These are phyloP conservation scores for Meyerozyma guilliermondii DNA, from an alignment of 1,139 yeast species.

Conservation along the genomic window DNA sequence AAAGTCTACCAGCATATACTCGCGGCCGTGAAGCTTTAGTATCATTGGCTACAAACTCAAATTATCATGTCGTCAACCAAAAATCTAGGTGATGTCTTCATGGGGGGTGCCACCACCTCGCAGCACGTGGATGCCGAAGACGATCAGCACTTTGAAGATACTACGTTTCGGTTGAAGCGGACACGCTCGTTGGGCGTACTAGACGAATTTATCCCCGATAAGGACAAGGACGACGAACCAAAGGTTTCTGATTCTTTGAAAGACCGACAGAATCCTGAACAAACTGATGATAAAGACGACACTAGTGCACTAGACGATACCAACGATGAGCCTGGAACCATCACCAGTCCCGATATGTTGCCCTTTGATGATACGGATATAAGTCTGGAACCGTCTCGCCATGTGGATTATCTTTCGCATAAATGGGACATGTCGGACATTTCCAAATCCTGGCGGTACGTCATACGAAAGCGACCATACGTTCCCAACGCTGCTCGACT, in stretches of 20 bases:
- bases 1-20: no score
- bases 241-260: background rate
- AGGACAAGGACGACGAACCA: constrained; percentile 9
- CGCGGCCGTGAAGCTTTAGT: no score
- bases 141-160: constrained; percentile 65
- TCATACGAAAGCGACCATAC: constrained; percentile 73
- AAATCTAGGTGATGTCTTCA: constrained; percentile 31
- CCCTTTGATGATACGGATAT: constrained; percentile 87
- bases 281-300: background rate
- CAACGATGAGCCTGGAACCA: constrained; percentile 2
- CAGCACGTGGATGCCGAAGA: constrained; percentile 66
- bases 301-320: background rate
- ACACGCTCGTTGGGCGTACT: constrained; percentile 80
- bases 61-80: background rate
- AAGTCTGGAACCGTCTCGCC: constrained; percentile 74
- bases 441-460: constrained; percentile 91
- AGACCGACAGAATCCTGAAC: background rate
- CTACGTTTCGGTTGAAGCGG: constrained; percentile 73
- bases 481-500: constrained; percentile 64
- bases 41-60: no score
- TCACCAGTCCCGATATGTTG: constrained; percentile 30
- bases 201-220: constrained; percentile 57
- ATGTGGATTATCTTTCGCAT: constrained; percentile 91
- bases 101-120: constrained; percentile 49
- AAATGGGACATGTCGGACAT: constrained; percentile 94